phyloP scores from a whole-genome alignment of 2,329 filamentous ascomycete species.

The Ophiocordyceps sinensis region DNA sequence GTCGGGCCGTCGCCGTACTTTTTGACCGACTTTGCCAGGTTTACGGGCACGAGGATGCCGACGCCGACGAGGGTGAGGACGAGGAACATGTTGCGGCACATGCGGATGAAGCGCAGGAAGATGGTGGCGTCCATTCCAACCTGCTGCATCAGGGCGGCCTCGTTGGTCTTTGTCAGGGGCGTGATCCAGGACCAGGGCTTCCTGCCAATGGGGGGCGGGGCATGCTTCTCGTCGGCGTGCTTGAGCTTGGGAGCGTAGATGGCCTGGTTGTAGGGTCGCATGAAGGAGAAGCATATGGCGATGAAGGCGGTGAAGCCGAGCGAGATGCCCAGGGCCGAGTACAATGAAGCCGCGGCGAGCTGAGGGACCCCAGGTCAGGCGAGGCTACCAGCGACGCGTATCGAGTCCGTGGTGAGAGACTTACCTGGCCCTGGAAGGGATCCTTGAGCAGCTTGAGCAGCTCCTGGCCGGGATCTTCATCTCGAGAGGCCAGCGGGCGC shows the following conservation, averaged over 20 bases:
- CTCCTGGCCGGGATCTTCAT: conserved; percentile 22
- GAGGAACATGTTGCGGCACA: conserved; percentile 86
- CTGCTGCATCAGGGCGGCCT: conserved; percentile 62
- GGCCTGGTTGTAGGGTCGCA: conserved; percentile 80
- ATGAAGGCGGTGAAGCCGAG: conserved; percentile 60
- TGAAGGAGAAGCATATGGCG: conserved; percentile 68
- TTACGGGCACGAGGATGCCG: conserved; percentile 67
- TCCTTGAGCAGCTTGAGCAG: conserved; percentile 33
- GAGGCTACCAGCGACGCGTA: background rate
- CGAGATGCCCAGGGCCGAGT: conserved; percentile 68
- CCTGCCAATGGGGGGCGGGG: conserved; percentile 73
- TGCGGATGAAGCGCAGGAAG: conserved; percentile 75
- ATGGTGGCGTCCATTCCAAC: conserved; percentile 84
- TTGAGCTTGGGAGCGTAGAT: conserved; percentile 93
- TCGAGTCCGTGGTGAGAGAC: background rate
- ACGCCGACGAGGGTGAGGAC: conserved; percentile 59
- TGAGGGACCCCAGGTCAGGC: conserved; percentile 1
- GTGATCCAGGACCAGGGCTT: conserved; percentile 78
- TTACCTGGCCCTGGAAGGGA: conserved; percentile 34
- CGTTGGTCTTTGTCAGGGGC: conserved; percentile 64
- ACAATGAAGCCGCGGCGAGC: conserved; percentile 39
- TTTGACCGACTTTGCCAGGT: conserved; percentile 35
- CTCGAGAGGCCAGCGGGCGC: background rate
- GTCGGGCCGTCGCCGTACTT: conserved; percentile 6
- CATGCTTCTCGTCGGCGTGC: conserved; percentile 79